Evolutionary conservation across 2,329 filamentous ascomycete genomes (phyloP).

Genomic region (Penicillium sclerotigenum): DNA sequence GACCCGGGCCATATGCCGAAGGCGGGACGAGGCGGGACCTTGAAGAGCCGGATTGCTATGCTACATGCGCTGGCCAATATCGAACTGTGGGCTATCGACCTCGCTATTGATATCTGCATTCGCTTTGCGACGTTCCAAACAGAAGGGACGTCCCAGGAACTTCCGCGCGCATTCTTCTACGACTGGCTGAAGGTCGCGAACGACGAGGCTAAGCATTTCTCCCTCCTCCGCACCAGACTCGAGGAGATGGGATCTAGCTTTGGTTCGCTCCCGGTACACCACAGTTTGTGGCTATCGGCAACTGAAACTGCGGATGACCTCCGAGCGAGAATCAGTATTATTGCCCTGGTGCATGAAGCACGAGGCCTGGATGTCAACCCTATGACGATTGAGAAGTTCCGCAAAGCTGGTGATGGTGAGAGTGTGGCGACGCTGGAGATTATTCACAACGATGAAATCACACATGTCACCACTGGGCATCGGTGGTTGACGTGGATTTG

Average conservation of each 20-base stretch:
- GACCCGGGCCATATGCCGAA: constrained; percentile 43
- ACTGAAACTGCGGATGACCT: constrained; percentile 45
- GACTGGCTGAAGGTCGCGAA: constrained; percentile 51
- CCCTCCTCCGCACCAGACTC: constrained; percentile 44
- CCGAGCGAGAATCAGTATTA: constrained; percentile 47
- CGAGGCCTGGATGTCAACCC: constrained; percentile 49
- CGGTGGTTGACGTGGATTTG: constrained; percentile 50
- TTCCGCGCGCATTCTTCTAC: constrained; percentile 48
- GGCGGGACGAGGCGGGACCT: constrained; percentile 42
- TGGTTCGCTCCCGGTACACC: constrained; percentile 47
- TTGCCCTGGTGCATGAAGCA: constrained; percentile 49
- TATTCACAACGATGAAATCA: constrained; percentile 51
- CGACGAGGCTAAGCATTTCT: constrained; percentile 51
- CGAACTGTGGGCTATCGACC: constrained; percentile 50
- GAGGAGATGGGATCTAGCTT: constrained; percentile 48
- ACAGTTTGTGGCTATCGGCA: constrained; percentile 48
- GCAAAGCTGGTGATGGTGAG: constrained; percentile 40
- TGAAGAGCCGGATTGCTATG: constrained; percentile 48
- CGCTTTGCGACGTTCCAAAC: constrained; percentile 47
- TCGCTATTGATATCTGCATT: constrained; percentile 49
- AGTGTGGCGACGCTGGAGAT: constrained; percentile 44
- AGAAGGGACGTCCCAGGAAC: constrained; percentile 20
- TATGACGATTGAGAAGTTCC: constrained; percentile 49
- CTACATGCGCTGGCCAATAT: constrained; percentile 50
- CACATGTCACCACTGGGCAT: constrained; percentile 49